Base-by-base conservation (phyloP, 192 early-diverging fungal genomes). In the Obelidium mucronatum region DNA sequence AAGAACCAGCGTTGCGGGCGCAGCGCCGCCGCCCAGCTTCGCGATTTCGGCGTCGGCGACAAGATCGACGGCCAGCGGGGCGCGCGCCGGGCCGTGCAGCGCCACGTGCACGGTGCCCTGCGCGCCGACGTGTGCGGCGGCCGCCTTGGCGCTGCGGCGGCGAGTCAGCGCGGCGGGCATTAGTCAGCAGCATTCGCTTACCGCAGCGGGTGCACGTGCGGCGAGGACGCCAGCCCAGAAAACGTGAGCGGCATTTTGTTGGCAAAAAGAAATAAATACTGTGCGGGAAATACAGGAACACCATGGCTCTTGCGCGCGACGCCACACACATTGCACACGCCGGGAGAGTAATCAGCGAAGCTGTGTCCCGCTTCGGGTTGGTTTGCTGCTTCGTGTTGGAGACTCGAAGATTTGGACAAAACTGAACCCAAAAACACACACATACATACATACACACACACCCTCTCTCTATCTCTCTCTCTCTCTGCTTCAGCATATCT, bases 401-500 rank as follows among this genome's bases (percentile, higher is more conserved):
- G 44, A 48, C 44, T 19, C n/a, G n/a, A n/a, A n/a, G n/a, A n/a
- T n/a, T n/a, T n/a, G n/a, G n/a, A n/a, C n/a, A n/a, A n/a, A n/a
- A n/a, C n/a, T n/a, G n/a, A n/a, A n/a, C n/a, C n/a, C n/a, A n/a
- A n/a, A n/a, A n/a, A n/a, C n/a, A n/a, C n/a, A n/a, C n/a, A n/a
- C 44, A 15, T 48, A 19, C 19, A 48, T 48, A 48, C 44, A 15
- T 48, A 0, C 44, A 48, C 19, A 48, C 19, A 19, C 19, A 48
- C 0, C 44, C 19, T 48, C 11, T 48, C 8, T 48, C 13, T 65
- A 39, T 24, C 31, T 65, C 44, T 48, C 44, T 48, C 8, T 19
- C 44, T 48, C 19, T 26, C 8, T 40, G 15, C 2, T 66, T 5
- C 85, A 95, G 94, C 44, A 76, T 83, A 24, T 79, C 87, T 0